A percentile compares a stretch with the other conserved stretches of the same genome.
Conservation (phyloP, 768 basidiomycete species). For the Boletus vinaceobasis region DNA sequence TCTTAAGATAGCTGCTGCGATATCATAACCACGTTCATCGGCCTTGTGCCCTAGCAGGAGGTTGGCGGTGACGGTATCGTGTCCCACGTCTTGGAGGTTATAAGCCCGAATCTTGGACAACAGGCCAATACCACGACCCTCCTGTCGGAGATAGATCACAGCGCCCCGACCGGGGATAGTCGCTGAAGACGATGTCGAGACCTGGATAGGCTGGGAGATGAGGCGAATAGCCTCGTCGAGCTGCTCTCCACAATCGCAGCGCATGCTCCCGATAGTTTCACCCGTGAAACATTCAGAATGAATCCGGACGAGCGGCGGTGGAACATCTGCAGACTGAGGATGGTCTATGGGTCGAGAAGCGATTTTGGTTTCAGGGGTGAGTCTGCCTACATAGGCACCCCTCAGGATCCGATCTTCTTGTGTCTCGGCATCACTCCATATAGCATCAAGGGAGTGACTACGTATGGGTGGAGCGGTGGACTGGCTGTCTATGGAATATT, state of each 20-base stretch:
- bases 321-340: constrained; percentile 34
- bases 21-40: constrained; percentile 89
- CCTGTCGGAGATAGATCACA: constrained; percentile 93
- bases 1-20: constrained; percentile 85
- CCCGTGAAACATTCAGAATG: constrained; percentile 99
- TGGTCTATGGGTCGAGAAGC: constrained; percentile 37
- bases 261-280: constrained; percentile 96
- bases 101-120: constrained; percentile 96
- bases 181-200: constrained; percentile 36
- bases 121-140: constrained; percentile 95
- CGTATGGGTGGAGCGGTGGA: constrained; percentile 60
- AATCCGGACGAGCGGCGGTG: constrained; percentile 85
- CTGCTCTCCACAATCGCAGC: constrained; percentile 98
- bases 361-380: constrained; percentile 53
- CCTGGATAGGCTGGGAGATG: constrained; percentile 67
- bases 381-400: constrained; percentile 88
- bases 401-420: constrained; percentile 90
- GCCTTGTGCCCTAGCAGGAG: constrained; percentile 91
- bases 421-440: constrained; percentile 84
- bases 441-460: constrained; percentile 73
- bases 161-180: constrained; percentile 83
- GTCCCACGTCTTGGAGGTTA: constrained; percentile 95
- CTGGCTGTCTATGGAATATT: constrained; percentile 52
- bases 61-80: constrained; percentile 98
- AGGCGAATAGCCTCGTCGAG: constrained; percentile 94